phyloP scores from a whole-genome alignment of 768 basidiomycete species.

The Tephrocybe sp. region DNA sequence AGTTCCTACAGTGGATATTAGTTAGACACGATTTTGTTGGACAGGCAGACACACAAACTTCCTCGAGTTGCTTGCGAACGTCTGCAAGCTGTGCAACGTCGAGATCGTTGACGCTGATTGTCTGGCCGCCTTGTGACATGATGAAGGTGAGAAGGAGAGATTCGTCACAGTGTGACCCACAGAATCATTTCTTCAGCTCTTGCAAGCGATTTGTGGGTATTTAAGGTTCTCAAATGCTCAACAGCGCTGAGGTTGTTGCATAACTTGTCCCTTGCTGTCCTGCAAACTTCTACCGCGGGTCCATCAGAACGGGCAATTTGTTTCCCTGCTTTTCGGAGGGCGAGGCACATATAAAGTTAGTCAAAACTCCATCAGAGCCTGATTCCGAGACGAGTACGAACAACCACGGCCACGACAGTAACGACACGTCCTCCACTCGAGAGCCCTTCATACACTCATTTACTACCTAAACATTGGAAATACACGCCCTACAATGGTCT shows the following conservation, averaged over 20 bases:
- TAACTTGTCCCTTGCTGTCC: not conserved
- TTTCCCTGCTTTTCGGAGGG: not conserved
- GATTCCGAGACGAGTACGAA: too few species aligned
- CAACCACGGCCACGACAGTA: not conserved
- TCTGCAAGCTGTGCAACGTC: slow-evolving; percentile 85
- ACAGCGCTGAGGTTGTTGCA: not conserved
- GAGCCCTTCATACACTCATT: not conserved
- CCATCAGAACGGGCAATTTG: not conserved
- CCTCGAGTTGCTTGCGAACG: slow-evolving; percentile 89
- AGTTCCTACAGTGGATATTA: slow-evolving; percentile 66
- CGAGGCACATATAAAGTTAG: not conserved
- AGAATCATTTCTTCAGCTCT: too few species aligned
- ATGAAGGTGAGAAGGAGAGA: slow-evolving; percentile 23
- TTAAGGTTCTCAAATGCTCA: not conserved
- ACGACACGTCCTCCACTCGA: not conserved
- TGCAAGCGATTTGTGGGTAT: too few species aligned
- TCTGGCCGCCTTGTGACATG: slow-evolving; percentile 55
- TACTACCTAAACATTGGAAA: not conserved
- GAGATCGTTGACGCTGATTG: slow-evolving; percentile 80
- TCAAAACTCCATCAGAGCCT: not conserved
- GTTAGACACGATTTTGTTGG: not conserved
- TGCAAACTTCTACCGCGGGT: slow-evolving; percentile 1
- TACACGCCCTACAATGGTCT: not conserved
- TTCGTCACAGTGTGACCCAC: slow-evolving; percentile 6
- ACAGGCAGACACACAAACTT: slow-evolving; percentile 46